Percentiles rank a stretch among this genome's conserved stretches.
Conservation (phyloP, 192 early-diverging fungal species). For the Coemansia sp. region DNA sequence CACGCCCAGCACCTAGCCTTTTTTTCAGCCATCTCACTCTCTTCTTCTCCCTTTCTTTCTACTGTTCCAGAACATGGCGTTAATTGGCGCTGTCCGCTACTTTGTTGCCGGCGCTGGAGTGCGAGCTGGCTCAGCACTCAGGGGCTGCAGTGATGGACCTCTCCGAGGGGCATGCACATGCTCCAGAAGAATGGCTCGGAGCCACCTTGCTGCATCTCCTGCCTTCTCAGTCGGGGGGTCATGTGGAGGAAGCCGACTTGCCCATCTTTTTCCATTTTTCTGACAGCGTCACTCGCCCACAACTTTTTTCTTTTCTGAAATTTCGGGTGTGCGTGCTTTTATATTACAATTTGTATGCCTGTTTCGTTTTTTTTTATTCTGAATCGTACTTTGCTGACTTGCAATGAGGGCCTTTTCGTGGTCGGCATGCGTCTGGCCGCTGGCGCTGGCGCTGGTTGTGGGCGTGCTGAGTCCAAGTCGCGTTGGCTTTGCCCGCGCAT, state of each 20-base stretch:
- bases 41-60: not conserved
- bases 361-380: not conserved
- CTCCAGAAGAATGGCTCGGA: no score
- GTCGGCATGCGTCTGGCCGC: constrained; percentile 6
- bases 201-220: no score
- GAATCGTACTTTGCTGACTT: not conserved
- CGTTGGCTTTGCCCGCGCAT: constrained; percentile 15
- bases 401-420: constrained; percentile 2
- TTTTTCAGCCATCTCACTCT: no score
- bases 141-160: no score
- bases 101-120: no score
- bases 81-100: no score
- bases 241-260: no score
- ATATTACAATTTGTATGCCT: not conserved
- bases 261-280: not conserved
- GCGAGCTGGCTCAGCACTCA: no score
- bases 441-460: constrained; percentile 16
- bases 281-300: no score
- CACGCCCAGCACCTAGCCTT: not conserved
- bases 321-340: not conserved
- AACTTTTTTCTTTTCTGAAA: constrained; percentile 1
- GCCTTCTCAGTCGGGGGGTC: no score
- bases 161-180: not conserved
- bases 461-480: constrained; percentile 10
- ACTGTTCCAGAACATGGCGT: no score